Base-by-base conservation (phyloP, 1,284 basidiomycete species). In the Cystobasidiaceae sp. region DNA sequence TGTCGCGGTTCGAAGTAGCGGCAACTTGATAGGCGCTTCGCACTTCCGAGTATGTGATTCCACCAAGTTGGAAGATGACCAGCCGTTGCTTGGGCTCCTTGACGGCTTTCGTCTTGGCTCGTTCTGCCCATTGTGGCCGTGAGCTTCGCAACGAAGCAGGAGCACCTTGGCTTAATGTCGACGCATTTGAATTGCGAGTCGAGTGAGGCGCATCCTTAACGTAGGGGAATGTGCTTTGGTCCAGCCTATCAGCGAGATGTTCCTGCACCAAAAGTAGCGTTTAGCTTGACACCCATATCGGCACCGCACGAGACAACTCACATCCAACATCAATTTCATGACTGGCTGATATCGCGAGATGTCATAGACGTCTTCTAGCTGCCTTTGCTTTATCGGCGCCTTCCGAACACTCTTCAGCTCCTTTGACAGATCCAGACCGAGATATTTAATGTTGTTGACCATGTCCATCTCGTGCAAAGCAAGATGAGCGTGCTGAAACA, bases 401-500 rank as follows among this genome's bases (percentile, higher is more conserved):
- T 43, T 48, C 49, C 30, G 34, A 43, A 27, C 23, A 33, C 21
- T 27, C 44, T 23, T 30, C 15, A n/a, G 69, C 86, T 66, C 93
- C 75, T 91, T 87, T 67, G 83, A 85, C 51, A 98, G 86, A 66
- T 90, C 86, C 4, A 86, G 84, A 23, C 96, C 96, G 34, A 98
- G 79, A 72, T 88, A 83, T 4, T 85, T 81, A 65, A 98, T 79
- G 39, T 93, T 89, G 77, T 97, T 93, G 50, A 97, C 83, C 32
- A 92, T 89, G 73, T 97, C 94, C 79, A 96, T 93, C 75, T 99
- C 96, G 23, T 89, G 83, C 58, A 93, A 78, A 2, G 85, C 84
- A 49, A 99, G 79, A 33, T 91, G 82, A n/a, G 96, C 96, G 76
- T 99, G 96, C 76, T 97, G 93, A 77, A 94, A 98, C 66, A 99